phyloP scores from a whole-genome alignment of 306 rosid species.

The Cicer pinnatifidum region DNA sequence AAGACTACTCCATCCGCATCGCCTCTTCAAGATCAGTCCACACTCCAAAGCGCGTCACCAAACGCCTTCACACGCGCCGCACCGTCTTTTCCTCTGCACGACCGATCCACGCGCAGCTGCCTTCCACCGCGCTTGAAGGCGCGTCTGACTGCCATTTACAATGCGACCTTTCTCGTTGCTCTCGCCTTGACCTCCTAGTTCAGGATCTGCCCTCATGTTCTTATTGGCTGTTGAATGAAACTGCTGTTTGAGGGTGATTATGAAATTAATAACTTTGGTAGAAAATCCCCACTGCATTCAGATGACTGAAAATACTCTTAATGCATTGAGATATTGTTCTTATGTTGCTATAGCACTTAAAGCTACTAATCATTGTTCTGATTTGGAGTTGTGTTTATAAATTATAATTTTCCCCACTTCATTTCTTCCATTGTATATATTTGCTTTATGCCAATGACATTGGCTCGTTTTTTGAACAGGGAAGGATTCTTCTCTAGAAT shows the following conservation, averaged over 20 bases:
- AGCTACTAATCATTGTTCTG: conserved; percentile 3
- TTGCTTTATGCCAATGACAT: conserved; percentile 26
- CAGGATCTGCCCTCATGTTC: too few relatives aligned
- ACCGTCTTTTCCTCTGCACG: too few relatives aligned
- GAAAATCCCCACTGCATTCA: neutral
- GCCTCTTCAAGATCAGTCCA: too few relatives aligned
- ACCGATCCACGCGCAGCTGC: too few relatives aligned
- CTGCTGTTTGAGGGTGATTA: neutral
- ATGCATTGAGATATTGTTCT: neutral
- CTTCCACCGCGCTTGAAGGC: too few relatives aligned
- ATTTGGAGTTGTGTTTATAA: conserved; percentile 22
- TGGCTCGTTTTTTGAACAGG: conserved; percentile 57
- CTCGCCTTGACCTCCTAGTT: too few relatives aligned
- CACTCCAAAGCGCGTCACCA: too few relatives aligned
- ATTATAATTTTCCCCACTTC: conserved; percentile 16
- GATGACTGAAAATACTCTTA: conserved; percentile 18
- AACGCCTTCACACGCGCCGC: too few relatives aligned
- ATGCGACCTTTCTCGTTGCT: too few relatives aligned
- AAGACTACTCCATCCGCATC: too few relatives aligned
- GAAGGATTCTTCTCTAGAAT: conserved; percentile 74
- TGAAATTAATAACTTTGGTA: neutral
- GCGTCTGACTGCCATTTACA: too few relatives aligned
- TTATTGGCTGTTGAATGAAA: conserved; percentile 2
- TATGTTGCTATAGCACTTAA: neutral
- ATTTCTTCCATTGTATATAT: neutral